Percentiles rank a stretch among this genome's conserved stretches.
These are phyloP conservation scores for Euphrasia confusa DNA, from an alignment of 257 asterid species.

Conservation along the genomic window DNA sequence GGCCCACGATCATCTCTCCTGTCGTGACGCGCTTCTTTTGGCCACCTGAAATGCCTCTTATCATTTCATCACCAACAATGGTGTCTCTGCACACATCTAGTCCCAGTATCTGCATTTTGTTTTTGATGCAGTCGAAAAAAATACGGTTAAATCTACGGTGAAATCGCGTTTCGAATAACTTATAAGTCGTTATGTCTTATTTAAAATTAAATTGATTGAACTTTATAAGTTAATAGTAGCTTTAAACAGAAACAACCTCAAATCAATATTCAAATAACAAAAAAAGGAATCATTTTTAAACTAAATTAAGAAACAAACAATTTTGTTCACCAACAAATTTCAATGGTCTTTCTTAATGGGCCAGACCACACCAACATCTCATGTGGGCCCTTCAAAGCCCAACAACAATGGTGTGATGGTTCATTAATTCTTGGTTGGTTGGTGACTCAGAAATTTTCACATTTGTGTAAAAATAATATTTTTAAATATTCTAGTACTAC, in stretches of 20 bases:
- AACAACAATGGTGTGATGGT: conserved; percentile 1
- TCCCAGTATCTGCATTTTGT: conserved; percentile 53
- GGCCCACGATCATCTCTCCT: conserved; percentile 79
- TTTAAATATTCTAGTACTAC: too few species aligned
- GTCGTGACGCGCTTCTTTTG: conserved; percentile 81
- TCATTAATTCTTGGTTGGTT: too few species aligned
- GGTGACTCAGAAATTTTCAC: conserved; percentile 30
- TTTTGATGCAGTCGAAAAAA: not conserved
- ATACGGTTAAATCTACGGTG: too few species aligned
- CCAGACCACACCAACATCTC: not conserved
- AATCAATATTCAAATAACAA: not conserved
- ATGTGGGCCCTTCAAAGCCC: conserved; percentile 19
- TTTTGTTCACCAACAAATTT: conserved; percentile 25
- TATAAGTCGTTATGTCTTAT: too few species aligned
- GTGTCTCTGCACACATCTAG: conserved; percentile 76
- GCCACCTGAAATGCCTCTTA: conserved; percentile 79
- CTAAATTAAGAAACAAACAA: not conserved
- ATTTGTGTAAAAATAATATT: too few species aligned
- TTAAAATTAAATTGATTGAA: too few species aligned
- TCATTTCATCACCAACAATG: conserved; percentile 71
- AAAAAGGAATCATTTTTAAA: not conserved
- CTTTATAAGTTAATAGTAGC: too few species aligned
- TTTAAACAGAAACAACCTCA: too few species aligned
- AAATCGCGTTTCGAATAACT: too few species aligned
- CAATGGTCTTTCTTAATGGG: not conserved